Evolutionary conservation across 2,329 filamentous ascomycete genomes (phyloP).

Genomic region (Verticillium klebahnii): DNA sequence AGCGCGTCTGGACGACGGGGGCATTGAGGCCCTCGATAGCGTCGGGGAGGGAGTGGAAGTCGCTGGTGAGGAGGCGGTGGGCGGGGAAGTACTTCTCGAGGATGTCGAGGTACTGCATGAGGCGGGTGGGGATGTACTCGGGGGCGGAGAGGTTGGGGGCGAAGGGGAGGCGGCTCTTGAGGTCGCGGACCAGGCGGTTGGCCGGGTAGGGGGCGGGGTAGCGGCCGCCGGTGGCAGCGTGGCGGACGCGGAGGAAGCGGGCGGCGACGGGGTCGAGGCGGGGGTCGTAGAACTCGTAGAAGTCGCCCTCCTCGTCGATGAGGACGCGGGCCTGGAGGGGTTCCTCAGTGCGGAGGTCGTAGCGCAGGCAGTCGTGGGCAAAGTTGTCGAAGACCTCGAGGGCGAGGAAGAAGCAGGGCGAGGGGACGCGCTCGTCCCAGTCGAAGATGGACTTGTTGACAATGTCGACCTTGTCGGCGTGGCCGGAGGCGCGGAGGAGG

Average conservation of each 20-base stretch:
- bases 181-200: conserved; percentile 50
- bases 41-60: conserved; percentile 85
- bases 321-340: conserved; percentile 87
- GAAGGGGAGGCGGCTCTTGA: conserved; percentile 64
- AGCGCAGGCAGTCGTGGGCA: conserved; percentile 88
- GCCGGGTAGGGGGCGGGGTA: conserved; percentile 58
- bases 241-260: conserved; percentile 78
- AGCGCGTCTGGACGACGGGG: conserved; percentile 94
- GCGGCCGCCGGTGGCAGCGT: conserved; percentile 64
- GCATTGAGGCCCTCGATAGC: conserved; percentile 81
- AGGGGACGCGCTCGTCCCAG: conserved; percentile 83
- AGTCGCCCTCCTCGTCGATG: conserved; percentile 79
- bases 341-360: conserved; percentile 74
- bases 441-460: conserved; percentile 94
- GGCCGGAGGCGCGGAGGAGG: conserved; percentile 64
- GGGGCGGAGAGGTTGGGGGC: conserved; percentile 72
- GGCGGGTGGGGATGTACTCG: conserved; percentile 89
- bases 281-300: conserved; percentile 88
- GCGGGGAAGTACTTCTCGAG: conserved; percentile 83
- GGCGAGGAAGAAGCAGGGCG: conserved; percentile 94
- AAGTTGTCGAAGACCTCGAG: conserved; percentile 99
- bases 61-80: conserved; percentile 82
- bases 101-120: conserved; percentile 97
- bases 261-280: conserved; percentile 76
- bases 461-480: conserved; percentile 84